These are phyloP conservation scores for Mallotus nudiflorus DNA, from an alignment of 345 rosid genomes.

Conservation along the genomic window DNA sequence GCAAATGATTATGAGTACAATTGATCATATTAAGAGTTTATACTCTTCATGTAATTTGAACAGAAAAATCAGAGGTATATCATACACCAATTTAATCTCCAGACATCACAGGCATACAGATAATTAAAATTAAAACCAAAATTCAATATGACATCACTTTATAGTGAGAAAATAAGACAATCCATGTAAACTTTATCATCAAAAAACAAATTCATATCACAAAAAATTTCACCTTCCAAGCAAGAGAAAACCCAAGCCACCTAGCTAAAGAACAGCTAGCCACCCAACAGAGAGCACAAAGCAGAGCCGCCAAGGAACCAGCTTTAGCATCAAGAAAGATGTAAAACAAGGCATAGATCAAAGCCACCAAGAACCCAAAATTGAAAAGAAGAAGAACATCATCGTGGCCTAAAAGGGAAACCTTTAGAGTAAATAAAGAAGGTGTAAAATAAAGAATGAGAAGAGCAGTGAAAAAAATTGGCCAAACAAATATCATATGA, in stretches of 20 bases:
- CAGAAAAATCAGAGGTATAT: not conserved
- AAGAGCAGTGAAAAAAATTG: slow-evolving; percentile 55
- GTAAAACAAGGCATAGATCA: slow-evolving; percentile 47
- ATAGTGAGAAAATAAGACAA: not conserved
- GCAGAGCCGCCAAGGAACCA: slow-evolving; percentile 58
- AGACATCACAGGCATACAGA: not conserved
- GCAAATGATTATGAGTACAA: not conserved
- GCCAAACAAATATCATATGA: slow-evolving; percentile 64
- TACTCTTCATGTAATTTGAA: too few species aligned
- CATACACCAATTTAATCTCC: not conserved
- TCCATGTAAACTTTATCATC: not conserved
- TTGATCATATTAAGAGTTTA: not conserved
- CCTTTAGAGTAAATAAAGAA: slow-evolving; percentile 37
- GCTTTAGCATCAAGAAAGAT: slow-evolving; percentile 53
- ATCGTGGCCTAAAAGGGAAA: slow-evolving; percentile 35
- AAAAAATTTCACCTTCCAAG: slow-evolving; percentile 48
- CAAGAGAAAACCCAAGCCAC: slow-evolving; percentile 50
- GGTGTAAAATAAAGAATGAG: slow-evolving; percentile 56
- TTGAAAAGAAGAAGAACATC: slow-evolving; percentile 40
- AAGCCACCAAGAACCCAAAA: slow-evolving; percentile 47
- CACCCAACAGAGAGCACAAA: slow-evolving; percentile 51
- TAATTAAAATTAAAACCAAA: not conserved
- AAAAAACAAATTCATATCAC: not conserved
- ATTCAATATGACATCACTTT: not conserved
- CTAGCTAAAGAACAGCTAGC: slow-evolving; percentile 39